phyloP scores from a whole-genome alignment of 2,329 filamentous ascomycete species.

The Sarocladium oryzae region DNA sequence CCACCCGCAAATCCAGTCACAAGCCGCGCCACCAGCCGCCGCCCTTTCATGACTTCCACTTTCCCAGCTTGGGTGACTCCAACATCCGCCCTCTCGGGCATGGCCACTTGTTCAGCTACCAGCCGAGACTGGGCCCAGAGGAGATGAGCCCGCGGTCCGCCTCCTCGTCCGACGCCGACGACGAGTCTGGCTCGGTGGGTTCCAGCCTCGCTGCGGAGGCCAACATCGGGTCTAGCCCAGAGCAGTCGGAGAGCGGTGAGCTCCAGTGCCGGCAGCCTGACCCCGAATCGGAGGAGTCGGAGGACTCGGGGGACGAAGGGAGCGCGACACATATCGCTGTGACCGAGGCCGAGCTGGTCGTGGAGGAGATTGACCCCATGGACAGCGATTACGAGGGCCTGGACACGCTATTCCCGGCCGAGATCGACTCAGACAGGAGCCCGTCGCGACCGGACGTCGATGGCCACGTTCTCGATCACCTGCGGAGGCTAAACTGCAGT shows the following conservation, averaged over 20 bases:
- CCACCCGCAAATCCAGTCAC: conserved; percentile 25
- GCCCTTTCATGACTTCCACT: conserved; percentile 23
- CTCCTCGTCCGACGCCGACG: conserved; percentile 23
- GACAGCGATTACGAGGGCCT: conserved; percentile 37
- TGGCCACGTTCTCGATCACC: conserved; percentile 35
- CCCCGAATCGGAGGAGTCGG: conserved; percentile 5
- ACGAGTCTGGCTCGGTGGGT: conserved; percentile 22
- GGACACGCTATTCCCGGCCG: conserved; percentile 35
- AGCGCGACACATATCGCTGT: neutral
- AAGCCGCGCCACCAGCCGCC: conserved; percentile 25
- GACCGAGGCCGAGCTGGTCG: conserved; percentile 19
- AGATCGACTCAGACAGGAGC: conserved; percentile 41
- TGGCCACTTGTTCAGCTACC: conserved; percentile 37
- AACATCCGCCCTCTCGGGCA: conserved; percentile 36
- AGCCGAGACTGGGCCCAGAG: conserved; percentile 25
- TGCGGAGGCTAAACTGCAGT: conserved; percentile 40
- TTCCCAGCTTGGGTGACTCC: conserved; percentile 26
- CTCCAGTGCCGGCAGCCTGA: neutral
- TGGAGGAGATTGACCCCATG: conserved; percentile 43
- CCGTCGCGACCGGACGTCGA: conserved; percentile 35
- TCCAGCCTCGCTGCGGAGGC: conserved; percentile 21
- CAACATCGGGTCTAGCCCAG: conserved; percentile 13
- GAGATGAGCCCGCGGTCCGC: conserved; percentile 31
- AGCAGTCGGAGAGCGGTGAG: conserved; percentile 3
- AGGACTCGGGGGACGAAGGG: neutral